A percentile compares a stretch with the other conserved stretches of the same genome.
phyloP scores from a whole-genome alignment of 495 filamentous ascomycete species.

The Tuber indicum region DNA sequence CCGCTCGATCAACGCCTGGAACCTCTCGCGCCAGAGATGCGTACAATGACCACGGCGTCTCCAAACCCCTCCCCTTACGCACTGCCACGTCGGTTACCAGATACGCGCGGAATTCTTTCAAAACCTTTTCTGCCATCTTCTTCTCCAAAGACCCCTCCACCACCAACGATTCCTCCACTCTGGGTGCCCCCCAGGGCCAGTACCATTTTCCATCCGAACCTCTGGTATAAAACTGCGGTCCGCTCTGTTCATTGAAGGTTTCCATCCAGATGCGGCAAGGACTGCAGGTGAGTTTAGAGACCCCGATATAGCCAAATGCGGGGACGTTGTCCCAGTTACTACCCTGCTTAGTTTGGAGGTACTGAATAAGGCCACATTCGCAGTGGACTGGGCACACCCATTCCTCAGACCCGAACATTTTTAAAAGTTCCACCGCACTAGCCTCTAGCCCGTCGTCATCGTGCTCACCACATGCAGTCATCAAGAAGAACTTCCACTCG shows the following conservation, averaged over 20 bases:
- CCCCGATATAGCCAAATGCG: background rate
- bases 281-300: background rate
- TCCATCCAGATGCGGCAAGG: too few relatives aligned
- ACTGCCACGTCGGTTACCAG: background rate
- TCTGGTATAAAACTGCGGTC: too few relatives aligned
- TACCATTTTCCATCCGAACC: too few relatives aligned
- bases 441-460: background rate
- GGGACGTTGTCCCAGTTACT: background rate
- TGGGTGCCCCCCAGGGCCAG: too few relatives aligned
- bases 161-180: too few relatives aligned
- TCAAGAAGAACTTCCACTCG: background rate
- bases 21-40: background rate
- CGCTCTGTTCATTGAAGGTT: too few relatives aligned
- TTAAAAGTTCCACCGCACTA: background rate
- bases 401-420: background rate
- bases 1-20: background rate
- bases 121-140: background rate
- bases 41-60: background rate
- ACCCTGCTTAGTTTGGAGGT: background rate
- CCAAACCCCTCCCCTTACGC: background rate
- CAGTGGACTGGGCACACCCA: background rate
- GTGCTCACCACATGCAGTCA: background rate
- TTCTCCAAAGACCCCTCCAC: too few relatives aligned
- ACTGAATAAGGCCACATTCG: background rate
- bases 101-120: background rate